Conservation (phyloP, 768 basidiomycete genomes). For the Lyophyllum decastes region DNA sequence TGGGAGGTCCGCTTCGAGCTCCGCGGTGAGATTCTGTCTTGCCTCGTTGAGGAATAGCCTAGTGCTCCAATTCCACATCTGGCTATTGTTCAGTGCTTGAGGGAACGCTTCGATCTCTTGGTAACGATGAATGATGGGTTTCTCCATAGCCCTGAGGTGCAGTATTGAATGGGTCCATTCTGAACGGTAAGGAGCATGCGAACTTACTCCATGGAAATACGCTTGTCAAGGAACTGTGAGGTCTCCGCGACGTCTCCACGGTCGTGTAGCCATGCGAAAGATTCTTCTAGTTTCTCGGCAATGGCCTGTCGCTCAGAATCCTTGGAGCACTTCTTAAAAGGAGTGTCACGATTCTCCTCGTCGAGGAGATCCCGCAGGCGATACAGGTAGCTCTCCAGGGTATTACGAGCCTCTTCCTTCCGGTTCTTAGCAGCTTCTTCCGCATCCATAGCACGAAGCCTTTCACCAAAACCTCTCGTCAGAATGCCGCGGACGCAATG, state of each 20-base stretch:
- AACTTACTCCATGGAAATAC: constrained; percentile 82
- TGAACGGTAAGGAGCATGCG: not conserved
- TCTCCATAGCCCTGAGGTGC: constrained; percentile 64
- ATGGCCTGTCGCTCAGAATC: constrained; percentile 69
- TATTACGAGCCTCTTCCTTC: constrained; percentile 89
- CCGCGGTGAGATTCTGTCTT: constrained; percentile 67
- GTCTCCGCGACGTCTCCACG: constrained; percentile 84
- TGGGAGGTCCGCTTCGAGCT: constrained; percentile 57
- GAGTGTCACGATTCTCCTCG: constrained; percentile 62
- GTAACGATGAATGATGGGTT: constrained; percentile 84
- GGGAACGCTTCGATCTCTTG: constrained; percentile 88
- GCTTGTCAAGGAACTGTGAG: constrained; percentile 70
- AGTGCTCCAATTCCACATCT: constrained; percentile 88
- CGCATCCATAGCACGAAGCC: constrained; percentile 76
- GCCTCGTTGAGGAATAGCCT: constrained; percentile 87
- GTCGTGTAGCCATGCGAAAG: constrained; percentile 82
- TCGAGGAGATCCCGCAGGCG: constrained; percentile 80
- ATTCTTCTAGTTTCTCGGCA: constrained; percentile 65
- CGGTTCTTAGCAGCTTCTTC: constrained; percentile 76
- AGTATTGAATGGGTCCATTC: constrained; percentile 7
- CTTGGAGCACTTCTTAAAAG: constrained; percentile 87
- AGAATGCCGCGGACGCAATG: not conserved
- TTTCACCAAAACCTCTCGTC: constrained; percentile 26
- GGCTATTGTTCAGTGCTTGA: constrained; percentile 75
- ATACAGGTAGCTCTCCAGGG: constrained; percentile 93